A percentile compares a stretch with the other conserved stretches of the same genome.
Evolutionary conservation across 2,329 filamentous ascomycete species (phyloP).

Genomic region (Clarireedia paspali): DNA sequence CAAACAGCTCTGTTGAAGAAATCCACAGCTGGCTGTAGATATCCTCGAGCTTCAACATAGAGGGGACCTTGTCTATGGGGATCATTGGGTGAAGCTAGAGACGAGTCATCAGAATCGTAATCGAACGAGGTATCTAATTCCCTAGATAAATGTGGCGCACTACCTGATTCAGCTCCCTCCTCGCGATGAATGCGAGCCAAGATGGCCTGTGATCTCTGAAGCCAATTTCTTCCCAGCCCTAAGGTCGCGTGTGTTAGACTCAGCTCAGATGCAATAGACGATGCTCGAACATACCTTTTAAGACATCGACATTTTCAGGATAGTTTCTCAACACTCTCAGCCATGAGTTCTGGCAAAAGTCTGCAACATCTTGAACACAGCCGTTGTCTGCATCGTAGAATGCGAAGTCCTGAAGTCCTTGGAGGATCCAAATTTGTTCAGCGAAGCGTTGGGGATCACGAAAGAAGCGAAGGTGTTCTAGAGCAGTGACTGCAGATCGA

Average conservation of each 20-base stretch:
- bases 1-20: constrained; percentile 41
- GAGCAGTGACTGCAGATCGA: constrained; percentile 32
- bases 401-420: constrained; percentile 40
- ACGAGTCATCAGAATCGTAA: constrained; percentile 24
- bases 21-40: constrained; percentile 43
- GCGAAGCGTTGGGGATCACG: constrained; percentile 28
- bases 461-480: constrained; percentile 34
- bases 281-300: constrained; percentile 31
- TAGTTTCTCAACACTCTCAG: constrained; percentile 37
- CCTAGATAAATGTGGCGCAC: constrained; percentile 17
- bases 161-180: constrained; percentile 31
- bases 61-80: constrained; percentile 30
- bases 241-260: background rate
- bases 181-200: constrained; percentile 40
- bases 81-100: constrained; percentile 27
- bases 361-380: constrained; percentile 37
- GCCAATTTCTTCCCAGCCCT: constrained; percentile 44
- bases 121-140: background rate
- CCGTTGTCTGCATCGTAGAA: constrained; percentile 41
- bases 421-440: constrained; percentile 36
- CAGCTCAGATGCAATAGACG: background rate
- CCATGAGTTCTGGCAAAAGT: constrained; percentile 42
- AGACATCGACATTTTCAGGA: constrained; percentile 35
- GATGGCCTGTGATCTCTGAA: constrained; percentile 41
- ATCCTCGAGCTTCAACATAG: constrained; percentile 44